phyloP scores from a whole-genome alignment of 2,329 filamentous ascomycete genomes.

The Diaporthe sp. region DNA sequence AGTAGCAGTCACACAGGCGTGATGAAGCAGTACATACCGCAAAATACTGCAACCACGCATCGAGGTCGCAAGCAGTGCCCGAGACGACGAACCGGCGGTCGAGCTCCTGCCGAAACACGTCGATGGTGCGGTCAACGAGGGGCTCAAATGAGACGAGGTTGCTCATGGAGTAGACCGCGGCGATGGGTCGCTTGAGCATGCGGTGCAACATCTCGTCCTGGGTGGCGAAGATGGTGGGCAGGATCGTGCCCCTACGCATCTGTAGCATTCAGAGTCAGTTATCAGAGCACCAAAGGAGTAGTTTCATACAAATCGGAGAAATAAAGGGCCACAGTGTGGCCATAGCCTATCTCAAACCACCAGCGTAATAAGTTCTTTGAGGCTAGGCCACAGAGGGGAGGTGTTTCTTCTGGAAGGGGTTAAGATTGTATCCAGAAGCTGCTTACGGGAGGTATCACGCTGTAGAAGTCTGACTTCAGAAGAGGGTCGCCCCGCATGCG shows the following conservation, averaged over 20 bases:
- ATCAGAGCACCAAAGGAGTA: no score
- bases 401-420: no score
- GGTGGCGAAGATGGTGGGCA: constrained; percentile 11
- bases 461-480: constrained; percentile 2
- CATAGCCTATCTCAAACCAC: no score
- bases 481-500: neutral
- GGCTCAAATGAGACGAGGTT: constrained; percentile 9
- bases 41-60: constrained; percentile 26
- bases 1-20: neutral
- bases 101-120: constrained; percentile 9
- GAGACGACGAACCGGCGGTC: constrained; percentile 4
- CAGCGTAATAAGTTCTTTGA: no score
- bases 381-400: no score
- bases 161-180: constrained; percentile 10
- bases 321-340: no score
- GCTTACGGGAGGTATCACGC: neutral
- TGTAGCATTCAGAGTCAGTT: no score
- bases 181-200: constrained; percentile 10
- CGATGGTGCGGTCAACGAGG: constrained; percentile 14
- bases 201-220: constrained; percentile 23
- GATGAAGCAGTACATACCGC: neutral
- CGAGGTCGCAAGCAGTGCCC: neutral
- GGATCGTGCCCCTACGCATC: neutral
- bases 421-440: no score
- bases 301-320: no score